phyloP scores from a whole-genome alignment of 148 eudicot genomes.

The Nepenthes mirabilis region DNA sequence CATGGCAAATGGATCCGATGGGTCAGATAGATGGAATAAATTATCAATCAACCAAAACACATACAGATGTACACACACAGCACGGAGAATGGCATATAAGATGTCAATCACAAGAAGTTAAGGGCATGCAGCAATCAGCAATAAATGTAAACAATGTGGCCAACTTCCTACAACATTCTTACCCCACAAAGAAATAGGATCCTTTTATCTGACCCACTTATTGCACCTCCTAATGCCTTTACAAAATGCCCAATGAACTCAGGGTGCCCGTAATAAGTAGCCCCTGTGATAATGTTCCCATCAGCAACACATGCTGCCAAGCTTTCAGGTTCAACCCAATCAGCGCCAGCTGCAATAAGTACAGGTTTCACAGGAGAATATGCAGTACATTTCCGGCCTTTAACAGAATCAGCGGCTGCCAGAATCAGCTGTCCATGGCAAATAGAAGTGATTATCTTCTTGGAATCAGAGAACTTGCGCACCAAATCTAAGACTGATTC shows the following conservation, averaged over 20 bases:
- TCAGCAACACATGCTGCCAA: slow-evolving; percentile 49
- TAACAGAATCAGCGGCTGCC: slow-evolving; percentile 69
- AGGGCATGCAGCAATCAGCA: too few species aligned
- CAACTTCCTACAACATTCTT: slow-evolving; percentile 13
- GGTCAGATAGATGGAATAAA: too few species aligned
- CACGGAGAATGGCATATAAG: too few species aligned
- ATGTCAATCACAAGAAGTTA: too few species aligned
- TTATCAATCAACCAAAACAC: too few species aligned
- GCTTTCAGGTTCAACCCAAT: slow-evolving; percentile 72
- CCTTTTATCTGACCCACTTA: slow-evolving; percentile 56
- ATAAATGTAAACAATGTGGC: neutral
- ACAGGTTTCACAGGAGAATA: slow-evolving; percentile 58
- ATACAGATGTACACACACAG: too few species aligned
- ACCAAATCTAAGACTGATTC: slow-evolving; percentile 53
- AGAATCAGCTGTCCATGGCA: slow-evolving; percentile 89
- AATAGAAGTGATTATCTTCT: slow-evolving; percentile 70
- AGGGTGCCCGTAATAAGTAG: slow-evolving; percentile 66
- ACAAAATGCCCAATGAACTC: slow-evolving; percentile 68
- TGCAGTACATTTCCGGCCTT: slow-evolving; percentile 79
- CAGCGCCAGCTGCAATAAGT: slow-evolving; percentile 84
- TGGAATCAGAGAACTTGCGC: slow-evolving; percentile 38
- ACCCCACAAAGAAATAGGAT: slow-evolving; percentile 95
- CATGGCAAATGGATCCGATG: too few species aligned
- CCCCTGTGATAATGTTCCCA: slow-evolving; percentile 68
- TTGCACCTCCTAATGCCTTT: slow-evolving; percentile 78